Conservation (phyloP, 257 asterid genomes). For the Leonotis leonurus region DNA sequence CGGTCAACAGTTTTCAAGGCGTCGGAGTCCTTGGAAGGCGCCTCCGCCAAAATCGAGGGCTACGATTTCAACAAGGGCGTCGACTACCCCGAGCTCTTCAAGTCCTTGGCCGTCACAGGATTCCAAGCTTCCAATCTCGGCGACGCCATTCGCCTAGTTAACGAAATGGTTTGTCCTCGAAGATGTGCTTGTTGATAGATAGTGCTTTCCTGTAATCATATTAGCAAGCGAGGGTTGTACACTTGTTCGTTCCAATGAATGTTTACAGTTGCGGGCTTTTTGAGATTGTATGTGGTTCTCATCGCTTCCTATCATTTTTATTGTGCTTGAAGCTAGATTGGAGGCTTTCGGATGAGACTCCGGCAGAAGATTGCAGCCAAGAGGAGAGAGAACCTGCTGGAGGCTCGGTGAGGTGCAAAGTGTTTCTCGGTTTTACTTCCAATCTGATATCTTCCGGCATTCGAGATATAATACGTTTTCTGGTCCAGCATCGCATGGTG, state of each 20-base stretch:
- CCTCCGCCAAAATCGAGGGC: constrained; percentile 53
- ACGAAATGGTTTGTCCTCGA: constrained; percentile 59
- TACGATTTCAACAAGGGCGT: constrained; percentile 85
- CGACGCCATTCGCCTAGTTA: constrained; percentile 73
- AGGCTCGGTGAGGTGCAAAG: constrained; percentile 65
- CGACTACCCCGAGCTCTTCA: constrained; percentile 53
- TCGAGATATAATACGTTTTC: constrained; percentile 71
- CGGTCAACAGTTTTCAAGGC: constrained; percentile 56
- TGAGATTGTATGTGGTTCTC: background rate
- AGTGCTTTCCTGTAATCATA: background rate
- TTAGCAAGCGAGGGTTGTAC: background rate
- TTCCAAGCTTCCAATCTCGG: constrained; percentile 96
- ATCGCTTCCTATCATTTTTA: constrained; percentile 7
- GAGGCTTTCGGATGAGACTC: constrained; percentile 82
- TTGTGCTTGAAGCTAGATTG: constrained; percentile 72
- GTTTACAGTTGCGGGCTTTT: background rate
- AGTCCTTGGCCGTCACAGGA: constrained; percentile 72
- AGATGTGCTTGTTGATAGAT: background rate
- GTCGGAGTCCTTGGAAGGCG: constrained; percentile 59
- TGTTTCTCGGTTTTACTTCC: constrained; percentile 89
- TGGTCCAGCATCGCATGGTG: constrained; percentile 79
- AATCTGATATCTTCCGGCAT: constrained; percentile 89
- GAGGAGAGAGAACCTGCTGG: constrained; percentile 56
- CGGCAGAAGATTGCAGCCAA: constrained; percentile 55
- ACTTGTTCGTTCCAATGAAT: background rate